Evolutionary conservation across 1,284 basidiomycete species (phyloP).

Genomic region (Trichosporon sp.): DNA sequence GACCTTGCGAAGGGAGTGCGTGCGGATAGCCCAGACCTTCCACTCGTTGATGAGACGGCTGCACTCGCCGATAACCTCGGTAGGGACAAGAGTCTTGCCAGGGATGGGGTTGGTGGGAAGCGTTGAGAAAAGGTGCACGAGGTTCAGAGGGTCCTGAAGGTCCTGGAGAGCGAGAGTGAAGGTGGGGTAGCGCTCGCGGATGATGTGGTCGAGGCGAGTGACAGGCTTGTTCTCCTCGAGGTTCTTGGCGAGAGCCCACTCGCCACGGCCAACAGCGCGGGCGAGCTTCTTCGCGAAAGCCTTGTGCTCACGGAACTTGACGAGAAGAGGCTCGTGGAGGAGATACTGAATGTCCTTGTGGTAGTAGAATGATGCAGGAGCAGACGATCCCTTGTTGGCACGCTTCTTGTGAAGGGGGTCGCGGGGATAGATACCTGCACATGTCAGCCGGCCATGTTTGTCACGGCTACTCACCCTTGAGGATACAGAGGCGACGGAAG

Average conservation of each 20-base stretch:
- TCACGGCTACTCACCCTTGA: constrained; percentile 67
- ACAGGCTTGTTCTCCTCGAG: constrained; percentile 87
- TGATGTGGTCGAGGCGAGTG: constrained; percentile 87
- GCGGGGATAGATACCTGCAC: constrained; percentile 90
- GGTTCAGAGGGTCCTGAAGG: constrained; percentile 94
- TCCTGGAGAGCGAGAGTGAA: constrained; percentile 94
- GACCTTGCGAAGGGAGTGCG: constrained; percentile 75
- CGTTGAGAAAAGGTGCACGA: constrained; percentile 86
- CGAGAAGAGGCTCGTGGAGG: constrained; percentile 93
- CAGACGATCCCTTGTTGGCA: constrained; percentile 96
- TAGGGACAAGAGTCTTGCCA: constrained; percentile 60
- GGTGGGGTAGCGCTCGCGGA: constrained; percentile 97
- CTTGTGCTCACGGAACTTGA: constrained; percentile 94
- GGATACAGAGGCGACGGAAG: constrained; percentile 92
- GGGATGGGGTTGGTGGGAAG: constrained; percentile 69
- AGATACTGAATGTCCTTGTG: constrained; percentile 97
- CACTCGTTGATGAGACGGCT: constrained; percentile 81
- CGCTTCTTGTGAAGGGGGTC: constrained; percentile 88
- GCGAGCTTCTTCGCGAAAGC: constrained; percentile 97
- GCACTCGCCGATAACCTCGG: constrained; percentile 85
- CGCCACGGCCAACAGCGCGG: constrained; percentile 82
- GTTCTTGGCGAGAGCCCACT: constrained; percentile 93
- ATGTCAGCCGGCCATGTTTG: not conserved
- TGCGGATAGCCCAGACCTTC: constrained; percentile 86
- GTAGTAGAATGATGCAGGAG: constrained; percentile 97